A percentile compares a stretch with the other conserved stretches of the same genome.
Evolutionary conservation across 2,329 filamentous ascomycete genomes (phyloP).

Genomic region (Fusarium sterilihyphosum): DNA sequence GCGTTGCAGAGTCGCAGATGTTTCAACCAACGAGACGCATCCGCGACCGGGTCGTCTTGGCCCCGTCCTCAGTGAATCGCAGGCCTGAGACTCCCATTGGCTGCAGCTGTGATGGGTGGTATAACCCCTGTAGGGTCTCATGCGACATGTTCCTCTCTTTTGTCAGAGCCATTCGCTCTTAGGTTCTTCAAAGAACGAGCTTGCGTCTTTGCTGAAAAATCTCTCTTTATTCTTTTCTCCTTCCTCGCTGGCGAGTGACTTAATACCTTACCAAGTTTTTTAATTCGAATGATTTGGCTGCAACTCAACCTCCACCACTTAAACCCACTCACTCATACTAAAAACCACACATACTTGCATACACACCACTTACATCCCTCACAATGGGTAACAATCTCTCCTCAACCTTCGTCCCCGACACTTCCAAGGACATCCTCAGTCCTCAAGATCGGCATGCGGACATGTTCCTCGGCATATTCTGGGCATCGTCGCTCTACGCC

Average conservation of each 20-base stretch:
- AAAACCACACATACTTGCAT: not conserved
- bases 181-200: not conserved
- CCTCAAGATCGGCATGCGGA: constrained; percentile 44
- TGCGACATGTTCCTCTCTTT: constrained; percentile 20
- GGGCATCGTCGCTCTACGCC: constrained; percentile 49
- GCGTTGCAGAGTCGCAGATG: not conserved
- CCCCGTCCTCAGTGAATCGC: constrained; percentile 17
- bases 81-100: not conserved
- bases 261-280: not conserved
- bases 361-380: constrained; percentile 2
- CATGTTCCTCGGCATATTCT: constrained; percentile 49
- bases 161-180: constrained; percentile 21
- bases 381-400: constrained; percentile 56
- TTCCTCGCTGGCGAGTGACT: constrained; percentile 42
- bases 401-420: constrained; percentile 50
- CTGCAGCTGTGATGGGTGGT: constrained; percentile 8
- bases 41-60: constrained; percentile 32
- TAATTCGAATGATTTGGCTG: not conserved
- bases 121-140: constrained; percentile 27
- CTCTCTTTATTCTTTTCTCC: constrained; percentile 20
- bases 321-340: not conserved
- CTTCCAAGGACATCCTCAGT: constrained; percentile 48
- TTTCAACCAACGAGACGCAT: constrained; percentile 36
- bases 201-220: not conserved
- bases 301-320: not conserved